These are phyloP conservation scores for Auricularia sp. DNA, from an alignment of 768 basidiomycete genomes.

Conservation along the genomic window DNA sequence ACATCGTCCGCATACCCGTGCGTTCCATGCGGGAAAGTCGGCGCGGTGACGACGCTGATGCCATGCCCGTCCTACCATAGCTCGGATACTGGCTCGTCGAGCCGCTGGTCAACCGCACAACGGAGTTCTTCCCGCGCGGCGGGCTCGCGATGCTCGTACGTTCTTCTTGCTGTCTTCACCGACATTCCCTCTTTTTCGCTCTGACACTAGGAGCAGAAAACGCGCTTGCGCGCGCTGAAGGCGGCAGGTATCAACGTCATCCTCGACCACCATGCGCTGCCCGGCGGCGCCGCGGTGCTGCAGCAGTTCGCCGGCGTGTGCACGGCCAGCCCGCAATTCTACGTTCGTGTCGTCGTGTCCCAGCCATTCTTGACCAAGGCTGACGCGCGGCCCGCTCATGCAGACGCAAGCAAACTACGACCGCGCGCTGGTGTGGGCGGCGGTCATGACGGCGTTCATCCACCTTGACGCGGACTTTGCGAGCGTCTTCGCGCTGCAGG, in stretches of 20 bases:
- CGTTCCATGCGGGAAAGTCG: background rate
- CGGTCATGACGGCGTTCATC: constrained; percentile 63
- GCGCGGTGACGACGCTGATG: too few species aligned
- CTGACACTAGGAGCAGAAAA: constrained; percentile 30
- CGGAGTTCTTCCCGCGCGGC: constrained; percentile 59
- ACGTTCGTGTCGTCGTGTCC: constrained; percentile 38
- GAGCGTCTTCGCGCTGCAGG: constrained; percentile 60
- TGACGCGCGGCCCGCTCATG: too few species aligned
- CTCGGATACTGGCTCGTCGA: constrained; percentile 81
- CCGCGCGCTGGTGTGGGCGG: constrained; percentile 72
- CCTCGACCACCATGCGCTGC: constrained; percentile 60
- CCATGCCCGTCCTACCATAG: constrained; percentile 22
- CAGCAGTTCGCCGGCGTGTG: constrained; percentile 60
- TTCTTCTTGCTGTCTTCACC: background rate
- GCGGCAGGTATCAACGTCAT: constrained; percentile 56
- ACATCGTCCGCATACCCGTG: constrained; percentile 72
- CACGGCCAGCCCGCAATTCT: constrained; percentile 59
- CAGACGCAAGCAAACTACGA: constrained; percentile 65
- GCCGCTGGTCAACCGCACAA: constrained; percentile 47
- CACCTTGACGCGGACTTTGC: constrained; percentile 60
- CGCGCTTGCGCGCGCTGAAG: constrained; percentile 50
- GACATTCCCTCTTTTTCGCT: background rate
- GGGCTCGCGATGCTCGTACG: constrained; percentile 56
- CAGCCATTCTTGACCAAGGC: too few species aligned
- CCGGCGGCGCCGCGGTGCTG: constrained; percentile 50